A percentile compares a stretch with the other conserved stretches of the same genome.
Conservation (phyloP, 1,284 basidiomycete genomes). For the Ustilago tritici region DNA sequence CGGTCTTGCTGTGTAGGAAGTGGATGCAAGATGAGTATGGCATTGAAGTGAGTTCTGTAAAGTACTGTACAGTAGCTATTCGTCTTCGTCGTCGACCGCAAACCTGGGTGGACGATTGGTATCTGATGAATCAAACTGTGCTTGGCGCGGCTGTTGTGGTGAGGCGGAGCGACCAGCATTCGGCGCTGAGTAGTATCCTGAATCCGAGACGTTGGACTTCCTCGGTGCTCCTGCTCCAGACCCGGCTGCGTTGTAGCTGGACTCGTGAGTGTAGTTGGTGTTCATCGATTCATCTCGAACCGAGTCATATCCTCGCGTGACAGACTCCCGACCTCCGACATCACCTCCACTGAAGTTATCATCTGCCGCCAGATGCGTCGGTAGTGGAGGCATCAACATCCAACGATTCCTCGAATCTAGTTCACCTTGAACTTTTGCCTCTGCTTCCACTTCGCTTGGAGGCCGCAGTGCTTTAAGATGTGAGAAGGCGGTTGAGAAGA, state of each 20-base stretch:
- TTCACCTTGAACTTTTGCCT: constrained; percentile 25
- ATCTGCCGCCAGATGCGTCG: not conserved
- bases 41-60: not conserved
- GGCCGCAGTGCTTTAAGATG: constrained; percentile 51
- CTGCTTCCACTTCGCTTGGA: constrained; percentile 29
- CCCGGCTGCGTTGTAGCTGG: not conserved
- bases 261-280: constrained; percentile 5
- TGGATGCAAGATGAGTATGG: not conserved
- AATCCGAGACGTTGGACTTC: constrained; percentile 43
- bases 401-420: constrained; percentile 17
- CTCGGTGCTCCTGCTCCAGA: constrained; percentile 6
- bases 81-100: constrained; percentile 33
- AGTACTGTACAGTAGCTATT: constrained; percentile 1
- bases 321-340: not conserved
- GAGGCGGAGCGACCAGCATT: not conserved
- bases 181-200: constrained; percentile 30
- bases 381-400: constrained; percentile 19
- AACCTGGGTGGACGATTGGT: constrained; percentile 39
- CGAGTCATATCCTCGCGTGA: not conserved
- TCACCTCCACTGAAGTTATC: not conserved
- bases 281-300: constrained; percentile 24
- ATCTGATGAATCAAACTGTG: constrained; percentile 9
- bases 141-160: constrained; percentile 5
- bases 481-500: constrained; percentile 61
- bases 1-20: not conserved